A percentile compares a stretch with the other conserved stretches of the same genome.
phyloP scores from a whole-genome alignment of 441 rosid genomes.

The Populus hybrid region DNA sequence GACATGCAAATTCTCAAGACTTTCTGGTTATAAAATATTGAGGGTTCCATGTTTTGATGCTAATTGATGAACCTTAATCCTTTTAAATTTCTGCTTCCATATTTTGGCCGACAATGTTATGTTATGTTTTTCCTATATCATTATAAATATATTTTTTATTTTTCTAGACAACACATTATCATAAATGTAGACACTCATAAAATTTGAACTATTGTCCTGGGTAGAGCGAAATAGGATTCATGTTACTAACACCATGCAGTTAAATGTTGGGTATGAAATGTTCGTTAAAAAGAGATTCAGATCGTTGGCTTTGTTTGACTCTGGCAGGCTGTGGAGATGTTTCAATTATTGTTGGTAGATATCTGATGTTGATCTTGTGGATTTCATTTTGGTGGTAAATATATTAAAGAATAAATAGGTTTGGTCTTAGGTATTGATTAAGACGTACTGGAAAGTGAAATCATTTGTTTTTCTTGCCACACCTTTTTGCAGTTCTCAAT shows the following conservation, averaged over 20 bases:
- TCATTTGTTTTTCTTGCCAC: neutral
- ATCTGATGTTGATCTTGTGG: neutral
- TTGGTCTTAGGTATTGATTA: constrained; percentile 4
- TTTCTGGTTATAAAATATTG: neutral
- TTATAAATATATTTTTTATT: too few species aligned
- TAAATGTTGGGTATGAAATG: neutral
- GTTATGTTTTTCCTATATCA: neutral
- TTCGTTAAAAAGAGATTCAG: neutral
- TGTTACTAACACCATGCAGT: neutral
- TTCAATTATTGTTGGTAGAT: neutral
- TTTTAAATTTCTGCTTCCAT: neutral
- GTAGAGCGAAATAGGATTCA: neutral
- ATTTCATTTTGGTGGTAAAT: neutral
- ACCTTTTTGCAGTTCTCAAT: neutral
- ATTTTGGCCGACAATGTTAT: neutral
- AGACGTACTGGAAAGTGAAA: constrained; percentile 9
- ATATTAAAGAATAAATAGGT: neutral
- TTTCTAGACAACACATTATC: neutral
- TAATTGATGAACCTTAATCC: neutral
- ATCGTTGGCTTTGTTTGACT: constrained; percentile 11
- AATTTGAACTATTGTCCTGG: neutral
- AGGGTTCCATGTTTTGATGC: neutral
- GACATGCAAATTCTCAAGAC: neutral
- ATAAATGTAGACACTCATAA: neutral
- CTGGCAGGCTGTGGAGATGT: neutral